Conservation (phyloP, 2,329 filamentous ascomycete species). For the Alternaria sp. region DNA sequence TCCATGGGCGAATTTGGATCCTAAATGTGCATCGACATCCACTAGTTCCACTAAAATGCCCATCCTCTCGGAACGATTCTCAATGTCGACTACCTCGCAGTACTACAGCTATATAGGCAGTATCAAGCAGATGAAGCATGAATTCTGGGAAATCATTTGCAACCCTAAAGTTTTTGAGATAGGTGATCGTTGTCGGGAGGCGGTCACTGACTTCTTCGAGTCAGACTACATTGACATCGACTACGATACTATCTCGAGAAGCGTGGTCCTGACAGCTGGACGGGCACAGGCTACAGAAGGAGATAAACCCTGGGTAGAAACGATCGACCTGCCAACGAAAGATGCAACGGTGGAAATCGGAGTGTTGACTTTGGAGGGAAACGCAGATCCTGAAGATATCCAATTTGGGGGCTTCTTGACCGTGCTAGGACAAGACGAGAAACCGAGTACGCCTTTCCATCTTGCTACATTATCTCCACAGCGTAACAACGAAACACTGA, state of each 20-base stretch:
- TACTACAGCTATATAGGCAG: constrained; percentile 63
- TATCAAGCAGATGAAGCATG: too few relatives aligned
- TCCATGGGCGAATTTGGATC: too few relatives aligned
- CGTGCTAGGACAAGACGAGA: constrained; percentile 77
- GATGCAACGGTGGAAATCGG: constrained; percentile 79
- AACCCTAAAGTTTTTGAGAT: too few relatives aligned
- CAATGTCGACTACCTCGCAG: constrained; percentile 71
- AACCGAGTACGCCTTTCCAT: constrained; percentile 62
- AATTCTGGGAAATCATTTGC: too few relatives aligned
- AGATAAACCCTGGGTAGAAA: too few relatives aligned
- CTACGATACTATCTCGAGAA: constrained; percentile 73
- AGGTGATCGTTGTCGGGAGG: too few relatives aligned
- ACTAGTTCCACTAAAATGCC: constrained; percentile 70
- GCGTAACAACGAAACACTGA: not conserved
- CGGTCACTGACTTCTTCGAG: too few relatives aligned
- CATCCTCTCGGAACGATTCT: constrained; percentile 66
- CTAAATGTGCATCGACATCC: constrained; percentile 47
- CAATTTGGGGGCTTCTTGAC: constrained; percentile 80
- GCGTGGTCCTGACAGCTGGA: constrained; percentile 70
- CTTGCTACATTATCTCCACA: not conserved
- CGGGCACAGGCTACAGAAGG: constrained; percentile 57
- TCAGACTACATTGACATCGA: constrained; percentile 65
- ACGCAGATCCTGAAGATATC: constrained; percentile 75
- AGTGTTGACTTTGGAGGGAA: constrained; percentile 72
- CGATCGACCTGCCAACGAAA: not conserved